phyloP scores from a whole-genome alignment of 306 rosid genomes.

The Glycine tomentella region DNA sequence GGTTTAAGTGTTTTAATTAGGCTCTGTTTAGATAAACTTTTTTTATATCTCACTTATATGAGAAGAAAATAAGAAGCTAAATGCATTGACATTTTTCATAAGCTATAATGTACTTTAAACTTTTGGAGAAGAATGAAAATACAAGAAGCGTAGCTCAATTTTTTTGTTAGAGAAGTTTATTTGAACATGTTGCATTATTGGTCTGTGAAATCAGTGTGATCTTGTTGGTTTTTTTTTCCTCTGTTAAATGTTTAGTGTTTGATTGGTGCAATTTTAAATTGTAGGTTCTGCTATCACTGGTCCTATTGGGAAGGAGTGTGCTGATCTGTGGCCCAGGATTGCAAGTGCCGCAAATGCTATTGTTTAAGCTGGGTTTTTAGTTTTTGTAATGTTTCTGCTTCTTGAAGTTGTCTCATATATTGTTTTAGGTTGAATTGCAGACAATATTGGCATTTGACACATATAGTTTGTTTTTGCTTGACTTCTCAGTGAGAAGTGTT shows the following conservation, averaged over 20 bases:
- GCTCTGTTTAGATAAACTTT: too few relatives aligned
- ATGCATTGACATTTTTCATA: too few relatives aligned
- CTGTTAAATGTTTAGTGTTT: neutral
- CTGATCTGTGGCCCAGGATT: conserved; percentile 94
- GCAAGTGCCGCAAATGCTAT: conserved; percentile 95
- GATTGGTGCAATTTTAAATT: conserved; percentile 32
- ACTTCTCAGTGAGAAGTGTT: conserved; percentile 22
- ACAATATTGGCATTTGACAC: neutral
- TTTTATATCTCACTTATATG: too few relatives aligned
- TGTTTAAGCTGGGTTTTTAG: conserved; percentile 49
- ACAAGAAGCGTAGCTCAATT: too few relatives aligned
- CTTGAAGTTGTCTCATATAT: conserved; percentile 1
- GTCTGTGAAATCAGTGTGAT: neutral
- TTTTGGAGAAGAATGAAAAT: too few relatives aligned
- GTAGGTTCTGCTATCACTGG: conserved; percentile 91
- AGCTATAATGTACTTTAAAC: too few relatives aligned
- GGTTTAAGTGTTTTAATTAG: neutral
- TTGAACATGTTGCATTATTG: neutral
- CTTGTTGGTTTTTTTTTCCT: neutral
- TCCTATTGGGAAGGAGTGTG: conserved; percentile 91
- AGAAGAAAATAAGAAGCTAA: too few relatives aligned
- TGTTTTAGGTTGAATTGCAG: conserved; percentile 31
- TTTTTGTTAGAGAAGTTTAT: too few relatives aligned
- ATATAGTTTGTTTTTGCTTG: neutral
- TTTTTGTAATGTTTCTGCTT: conserved; percentile 10